Conservation (phyloP, 2,329 filamentous ascomycete species). For the Verticillium longisporum region DNA sequence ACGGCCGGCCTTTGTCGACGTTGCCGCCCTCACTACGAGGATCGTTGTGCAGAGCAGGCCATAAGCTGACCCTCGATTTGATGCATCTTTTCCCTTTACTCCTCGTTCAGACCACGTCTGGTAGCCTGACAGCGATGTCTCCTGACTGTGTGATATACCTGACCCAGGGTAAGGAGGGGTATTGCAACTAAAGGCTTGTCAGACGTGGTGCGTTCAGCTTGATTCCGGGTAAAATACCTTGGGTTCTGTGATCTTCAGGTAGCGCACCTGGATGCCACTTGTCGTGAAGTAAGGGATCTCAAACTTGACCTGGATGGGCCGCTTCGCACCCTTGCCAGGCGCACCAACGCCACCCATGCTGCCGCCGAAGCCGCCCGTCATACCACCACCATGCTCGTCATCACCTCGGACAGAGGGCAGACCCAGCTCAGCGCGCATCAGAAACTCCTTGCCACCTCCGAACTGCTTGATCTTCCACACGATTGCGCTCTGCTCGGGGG, state of each 20-base stretch:
- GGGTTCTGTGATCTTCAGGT: conserved; percentile 97
- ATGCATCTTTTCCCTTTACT: not conserved
- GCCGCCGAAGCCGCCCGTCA: conserved; percentile 95
- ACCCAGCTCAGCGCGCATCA: conserved; percentile 96
- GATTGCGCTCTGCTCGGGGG: conserved; percentile 93
- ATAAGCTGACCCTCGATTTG: not conserved
- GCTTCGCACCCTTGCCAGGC: conserved; percentile 74
- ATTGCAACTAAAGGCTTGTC: conserved; percentile 67
- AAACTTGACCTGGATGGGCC: conserved; percentile 98
- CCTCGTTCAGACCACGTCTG: conserved; percentile 67
- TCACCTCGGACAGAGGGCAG: conserved; percentile 91
- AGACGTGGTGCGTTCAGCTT: not conserved
- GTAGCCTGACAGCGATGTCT: conserved; percentile 89
- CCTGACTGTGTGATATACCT: conserved; percentile 98
- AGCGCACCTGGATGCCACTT: conserved; percentile 94
- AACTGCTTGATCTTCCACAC: conserved; percentile 99
- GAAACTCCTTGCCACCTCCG: conserved; percentile 94
- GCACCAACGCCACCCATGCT: conserved; percentile 89
- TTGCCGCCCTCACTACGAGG: not conserved
- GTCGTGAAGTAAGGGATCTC: conserved; percentile 99
- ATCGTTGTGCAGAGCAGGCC: not conserved
- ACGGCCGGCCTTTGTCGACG: not conserved
- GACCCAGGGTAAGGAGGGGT: conserved; percentile 94
- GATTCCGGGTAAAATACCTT: conserved; percentile 61
- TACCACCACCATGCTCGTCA: conserved; percentile 90